Conservation (phyloP, 1,284 basidiomycete genomes). For the Pisolithus thermaeus region DNA sequence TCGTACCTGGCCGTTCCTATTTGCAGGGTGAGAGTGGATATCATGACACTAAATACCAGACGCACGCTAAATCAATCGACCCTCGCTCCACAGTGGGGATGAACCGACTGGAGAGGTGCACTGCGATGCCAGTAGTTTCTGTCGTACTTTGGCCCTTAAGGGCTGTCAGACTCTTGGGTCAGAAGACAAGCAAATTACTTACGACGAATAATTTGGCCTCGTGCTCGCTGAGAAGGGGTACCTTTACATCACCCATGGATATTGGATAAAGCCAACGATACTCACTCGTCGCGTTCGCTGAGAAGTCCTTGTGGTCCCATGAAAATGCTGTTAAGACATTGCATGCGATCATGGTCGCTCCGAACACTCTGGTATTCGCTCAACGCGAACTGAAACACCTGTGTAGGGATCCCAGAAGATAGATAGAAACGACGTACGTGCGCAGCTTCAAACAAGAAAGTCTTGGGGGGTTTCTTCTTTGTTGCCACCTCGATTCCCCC, state of each 20-base stretch:
- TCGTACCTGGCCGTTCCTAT: constrained; percentile 69
- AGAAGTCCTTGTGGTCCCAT: constrained; percentile 54
- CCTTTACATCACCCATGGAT: not conserved
- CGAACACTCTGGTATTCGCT: constrained; percentile 32
- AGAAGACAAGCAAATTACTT: constrained; percentile 16
- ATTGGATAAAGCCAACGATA: constrained; percentile 1
- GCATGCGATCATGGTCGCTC: constrained; percentile 38
- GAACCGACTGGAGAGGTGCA: constrained; percentile 86
- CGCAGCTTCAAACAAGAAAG: constrained; percentile 76
- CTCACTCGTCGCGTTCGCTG: constrained; percentile 71
- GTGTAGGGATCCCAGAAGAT: not conserved
- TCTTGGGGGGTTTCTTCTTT: constrained; percentile 84
- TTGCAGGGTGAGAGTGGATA: constrained; percentile 4
- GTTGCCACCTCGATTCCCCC: constrained; percentile 82
- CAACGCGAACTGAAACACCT: constrained; percentile 33
- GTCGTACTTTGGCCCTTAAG: constrained; percentile 71
- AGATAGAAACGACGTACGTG: constrained; percentile 48
- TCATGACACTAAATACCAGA: constrained; percentile 3
- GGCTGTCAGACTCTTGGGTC: constrained; percentile 7
- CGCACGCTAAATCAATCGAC: constrained; percentile 82
- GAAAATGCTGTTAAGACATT: constrained; percentile 66
- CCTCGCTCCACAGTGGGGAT: constrained; percentile 97
- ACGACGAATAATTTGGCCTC: constrained; percentile 69
- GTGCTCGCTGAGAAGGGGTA: not conserved
- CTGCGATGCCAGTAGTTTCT: constrained; percentile 91